These are phyloP conservation scores for Yamadazyma blattariae DNA, from an alignment of 1,139 yeast genomes.

Conservation along the genomic window DNA sequence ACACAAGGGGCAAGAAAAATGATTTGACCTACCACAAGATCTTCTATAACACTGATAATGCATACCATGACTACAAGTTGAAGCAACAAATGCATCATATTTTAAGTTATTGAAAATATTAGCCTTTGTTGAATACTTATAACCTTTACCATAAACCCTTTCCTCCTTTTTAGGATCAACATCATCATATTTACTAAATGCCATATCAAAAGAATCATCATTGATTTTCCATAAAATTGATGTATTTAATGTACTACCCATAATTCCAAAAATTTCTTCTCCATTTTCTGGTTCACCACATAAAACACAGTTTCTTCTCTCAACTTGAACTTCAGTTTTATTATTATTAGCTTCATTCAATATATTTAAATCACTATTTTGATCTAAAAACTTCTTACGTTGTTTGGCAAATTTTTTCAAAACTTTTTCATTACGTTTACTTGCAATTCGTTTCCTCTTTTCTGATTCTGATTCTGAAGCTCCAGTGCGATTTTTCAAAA, in stretches of 20 bases:
- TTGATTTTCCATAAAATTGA: slow-evolving; percentile 53
- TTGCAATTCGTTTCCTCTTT: slow-evolving; percentile 41
- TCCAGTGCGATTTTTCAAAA: slow-evolving; percentile 24
- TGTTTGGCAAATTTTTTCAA: slow-evolving; percentile 43
- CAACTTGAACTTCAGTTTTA: slow-evolving; percentile 9
- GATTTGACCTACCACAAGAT: slow-evolving; percentile 25
- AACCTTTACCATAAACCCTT: slow-evolving; percentile 27
- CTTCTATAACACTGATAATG: slow-evolving; percentile 53
- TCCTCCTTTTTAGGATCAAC: slow-evolving; percentile 8
- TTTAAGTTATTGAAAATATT: slow-evolving; percentile 10
- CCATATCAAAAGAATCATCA: slow-evolving; percentile 14
- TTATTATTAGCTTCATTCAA: slow-evolving; percentile 7
- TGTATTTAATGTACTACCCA: slow-evolving; percentile 37
- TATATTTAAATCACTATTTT: slow-evolving; percentile 21
- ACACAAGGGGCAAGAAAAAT: slow-evolving; percentile 63
- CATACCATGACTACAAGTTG: slow-evolving; percentile 71
- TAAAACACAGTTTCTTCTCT: slow-evolving; percentile 52
- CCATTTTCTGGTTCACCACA: slow-evolving; percentile 59
- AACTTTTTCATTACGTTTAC: slow-evolving; percentile 34
- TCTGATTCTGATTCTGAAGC: slow-evolving; percentile 37
- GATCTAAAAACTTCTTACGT: slow-evolving; percentile 35
- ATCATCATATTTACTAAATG: slow-evolving; percentile 28
- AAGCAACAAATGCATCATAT: slow-evolving; percentile 33
- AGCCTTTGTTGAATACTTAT: slow-evolving; percentile 12
- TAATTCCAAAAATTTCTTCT: slow-evolving; percentile 52